phyloP scores from a whole-genome alignment of 2,329 filamentous ascomycete species.

The Xylaria sp. region DNA sequence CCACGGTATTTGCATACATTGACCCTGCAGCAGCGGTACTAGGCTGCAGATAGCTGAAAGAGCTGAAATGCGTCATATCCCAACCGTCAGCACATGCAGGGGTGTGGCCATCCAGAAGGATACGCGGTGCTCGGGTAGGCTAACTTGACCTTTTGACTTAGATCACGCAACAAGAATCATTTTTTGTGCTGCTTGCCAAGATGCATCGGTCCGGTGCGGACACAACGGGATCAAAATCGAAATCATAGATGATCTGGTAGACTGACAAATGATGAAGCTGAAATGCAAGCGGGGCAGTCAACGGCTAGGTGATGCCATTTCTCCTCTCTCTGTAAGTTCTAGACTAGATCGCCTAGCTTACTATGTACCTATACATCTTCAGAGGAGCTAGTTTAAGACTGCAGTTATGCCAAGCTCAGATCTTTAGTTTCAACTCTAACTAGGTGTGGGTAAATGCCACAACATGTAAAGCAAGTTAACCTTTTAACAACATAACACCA shows the following conservation, averaged over 20 bases:
- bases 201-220: background rate
- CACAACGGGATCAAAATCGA: background rate
- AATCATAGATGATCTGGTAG: background rate
- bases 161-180: background rate
- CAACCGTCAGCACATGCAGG: too few relatives aligned
- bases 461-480: background rate
- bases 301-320: background rate
- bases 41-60: too few relatives aligned
- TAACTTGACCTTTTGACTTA: background rate
- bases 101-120: background rate
- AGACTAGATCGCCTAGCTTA: background rate
- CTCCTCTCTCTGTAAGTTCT: background rate
- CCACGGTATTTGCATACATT: too few relatives aligned
- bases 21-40: too few relatives aligned
- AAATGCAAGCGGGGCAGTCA: background rate
- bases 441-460: background rate
- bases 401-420: background rate
- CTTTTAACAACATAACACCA: background rate
- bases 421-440: background rate
- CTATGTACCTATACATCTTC: background rate
- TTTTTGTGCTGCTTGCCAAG: background rate
- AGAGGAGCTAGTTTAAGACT: background rate
- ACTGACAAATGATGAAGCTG: background rate
- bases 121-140: background rate
- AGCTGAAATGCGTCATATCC: too few relatives aligned